Evolutionary conservation across 257 asterid species (phyloP), one percentile per base, ranked within the genome.

Genomic region (Forsythia suspensa): DNA sequence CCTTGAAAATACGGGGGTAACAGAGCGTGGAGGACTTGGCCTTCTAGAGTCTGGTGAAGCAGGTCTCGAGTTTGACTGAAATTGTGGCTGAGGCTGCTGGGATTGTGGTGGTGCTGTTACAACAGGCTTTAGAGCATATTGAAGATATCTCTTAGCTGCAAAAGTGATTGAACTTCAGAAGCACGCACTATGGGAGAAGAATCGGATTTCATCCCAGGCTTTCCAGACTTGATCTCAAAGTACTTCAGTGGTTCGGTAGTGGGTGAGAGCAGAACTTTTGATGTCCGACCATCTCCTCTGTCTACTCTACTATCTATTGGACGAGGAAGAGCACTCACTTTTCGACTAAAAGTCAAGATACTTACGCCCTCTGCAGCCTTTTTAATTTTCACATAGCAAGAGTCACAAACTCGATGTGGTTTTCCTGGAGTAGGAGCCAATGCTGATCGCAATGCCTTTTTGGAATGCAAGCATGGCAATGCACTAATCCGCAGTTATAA

Each of bases 391-490:
- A 74, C 20, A 79, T 85, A 88, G 74, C 99, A 95, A 75, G 89
- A 76, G 68, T 95, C 99, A 75, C 99, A 93, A 10, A 93, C 98
- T 8, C 99, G 88, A 77, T 95, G 97, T 40, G 98, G 99, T 76
- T 93, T 95, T 41, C 97, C 94, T 0, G 99, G 96, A 76, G 94
- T 95, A 4, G 99, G 99, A 72, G 99, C 97, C 55, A 91, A 89
- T 39, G 98, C 96, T 2, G 99, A 97, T 84, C 79, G 88, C 74
- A 89, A 13, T 2, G 98, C 98, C 86, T 93, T 95, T 71, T 89
- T 95, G 3, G 98, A 90, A 66, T 95, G 80, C 99, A 95, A 18
- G 86, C 89, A 82, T 92, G 97, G 78, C 99, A 95, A 72, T 90
- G 97, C 18, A 92, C 98, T 41, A 92, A 83, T 3, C 88, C 86